Conservation (phyloP, 495 filamentous ascomycete species). For the Immersiella caudata region DNA sequence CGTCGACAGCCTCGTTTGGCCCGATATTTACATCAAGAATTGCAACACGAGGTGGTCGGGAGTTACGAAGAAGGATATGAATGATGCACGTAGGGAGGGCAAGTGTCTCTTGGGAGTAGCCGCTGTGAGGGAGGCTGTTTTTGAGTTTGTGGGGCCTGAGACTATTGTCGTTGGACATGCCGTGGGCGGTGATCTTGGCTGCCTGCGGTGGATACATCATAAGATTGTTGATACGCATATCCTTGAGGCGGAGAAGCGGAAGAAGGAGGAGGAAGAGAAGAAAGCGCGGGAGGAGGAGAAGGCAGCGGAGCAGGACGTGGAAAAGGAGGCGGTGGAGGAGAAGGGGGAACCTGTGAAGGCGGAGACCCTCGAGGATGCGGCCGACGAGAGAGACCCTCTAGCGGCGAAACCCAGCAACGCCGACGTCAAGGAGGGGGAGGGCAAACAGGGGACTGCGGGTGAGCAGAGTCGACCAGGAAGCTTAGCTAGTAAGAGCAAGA, state of each 20-base stretch:
- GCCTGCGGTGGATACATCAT: constrained; percentile 28
- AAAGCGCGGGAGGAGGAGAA: not conserved
- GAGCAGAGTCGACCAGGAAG: not conserved
- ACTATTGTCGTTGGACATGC: constrained; percentile 43
- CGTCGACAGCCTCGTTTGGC: constrained; percentile 48
- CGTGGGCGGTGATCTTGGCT: constrained; percentile 30
- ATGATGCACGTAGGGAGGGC: constrained; percentile 19
- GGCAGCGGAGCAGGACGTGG: not conserved
- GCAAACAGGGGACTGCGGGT: no score
- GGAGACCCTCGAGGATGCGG: no score
- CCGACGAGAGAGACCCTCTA: no score
- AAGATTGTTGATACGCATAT: constrained; percentile 15
- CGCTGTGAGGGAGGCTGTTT: constrained; percentile 39
- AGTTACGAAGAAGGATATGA: constrained; percentile 32
- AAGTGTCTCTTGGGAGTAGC: constrained; percentile 31
- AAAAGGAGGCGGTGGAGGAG: not conserved
- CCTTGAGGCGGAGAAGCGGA: constrained; percentile 10
- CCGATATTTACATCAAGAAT: constrained; percentile 41
- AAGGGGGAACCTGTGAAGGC: constrained; percentile 22
- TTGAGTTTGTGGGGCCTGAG: constrained; percentile 39
- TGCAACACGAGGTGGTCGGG: constrained; percentile 47
- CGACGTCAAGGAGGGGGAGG: no score
- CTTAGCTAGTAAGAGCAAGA: not conserved
- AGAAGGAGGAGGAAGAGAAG: not conserved
- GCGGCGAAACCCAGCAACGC: no score